Base-by-base conservation (phyloP, 1,139 yeast genomes). In the Pichia kudriavzevii region DNA sequence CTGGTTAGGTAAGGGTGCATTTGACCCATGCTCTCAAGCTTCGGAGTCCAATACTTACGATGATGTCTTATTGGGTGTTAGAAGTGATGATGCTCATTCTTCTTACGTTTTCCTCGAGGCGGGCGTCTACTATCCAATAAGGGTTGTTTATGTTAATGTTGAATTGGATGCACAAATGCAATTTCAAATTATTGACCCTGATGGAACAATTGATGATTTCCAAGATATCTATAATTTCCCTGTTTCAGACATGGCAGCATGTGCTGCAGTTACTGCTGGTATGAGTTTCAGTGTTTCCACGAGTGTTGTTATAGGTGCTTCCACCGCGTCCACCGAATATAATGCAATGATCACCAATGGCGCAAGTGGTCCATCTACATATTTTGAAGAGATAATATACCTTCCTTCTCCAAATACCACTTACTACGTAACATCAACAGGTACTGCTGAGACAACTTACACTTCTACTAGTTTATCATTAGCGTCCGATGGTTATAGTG, bases 301-400 rank as follows among this genome's bases (percentile, higher is more conserved):
- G 8, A n/a, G 13, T 15, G 19, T 12, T 16, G 10, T 13, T 5
- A 23, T 16, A 22, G 31, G 26, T 14, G 7, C 25, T 14, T 22
- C 21, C 11, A 8, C 19, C 12, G 6, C 35, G 9, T 28, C 38
- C 7, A 27, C 35, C 11, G 5, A 15, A 10, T 35, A 27, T 7
- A 49, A 44, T 10, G 31, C 22, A 21, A 14, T 14, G 17, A 14
- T 7, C 66, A 59, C 11, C 61, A 68, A 7, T 59, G 60, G 50
- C 11, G 31, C 30, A 17, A 34, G 45, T n/a, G 23, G 35, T 14
- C 28, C 29, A 26, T 8, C 26, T 25, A 16, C 22, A 35, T 40
- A 31, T 38, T 23, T 15, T 30, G 37, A 11, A 32, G 35, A n/a
- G 21, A 35, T 28, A 22, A 29, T n/a, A 22, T 41, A 22, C 17